Evolutionary conservation across 345 rosid genomes (phyloP), one percentile per base, ranked within the genome.

Genomic region (Bretschneidera sinensis): DNA sequence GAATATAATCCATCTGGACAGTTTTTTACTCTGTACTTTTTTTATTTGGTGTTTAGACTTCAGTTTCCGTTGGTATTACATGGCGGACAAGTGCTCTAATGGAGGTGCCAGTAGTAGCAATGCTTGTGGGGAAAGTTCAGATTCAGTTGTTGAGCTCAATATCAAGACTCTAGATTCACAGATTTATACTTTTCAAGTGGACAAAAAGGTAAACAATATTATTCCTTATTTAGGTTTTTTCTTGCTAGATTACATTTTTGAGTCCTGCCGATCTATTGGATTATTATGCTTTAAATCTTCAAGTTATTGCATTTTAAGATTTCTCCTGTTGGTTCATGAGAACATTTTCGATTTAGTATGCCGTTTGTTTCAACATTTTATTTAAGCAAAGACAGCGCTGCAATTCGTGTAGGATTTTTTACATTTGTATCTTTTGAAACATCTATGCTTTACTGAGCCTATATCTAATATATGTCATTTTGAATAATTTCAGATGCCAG

Each of bases 161-260:
- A 70, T 90, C 72, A 94, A 90, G 83, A 94, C 99, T 10, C 66
- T 90, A 45, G 96, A 91, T 63, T 94, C 99, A 14, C 88, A 70
- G 71, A 79, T 81, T 20, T 78, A 74, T 61, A 79, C 76, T 69
- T 88, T 94, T 68, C 75, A 61, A 61, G 96, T 82, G 63, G 74
- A 88, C 48, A 86, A 76, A 76, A 85, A 83, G 61, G 99, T 94
- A 76, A 86, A 89, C 51, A 52, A 50, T 51, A 52, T 1, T 58
- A 43, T 54, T 71, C 18, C 47, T 18, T 24, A 11, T 4, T 11
- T 7, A 39, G 4, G 1, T 11, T 39, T 39, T 39, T 39, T 13
- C 45, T 39, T 39, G 45, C n/a, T n/a, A n/a, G n/a, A n/a, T n/a
- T n/a, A n/a, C n/a, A n/a, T n/a, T n/a, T n/a, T n/a, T n/a, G n/a